Evolutionary conservation across 2,329 filamentous ascomycete species (phyloP).

Genomic region (Alternaria brassicicola): DNA sequence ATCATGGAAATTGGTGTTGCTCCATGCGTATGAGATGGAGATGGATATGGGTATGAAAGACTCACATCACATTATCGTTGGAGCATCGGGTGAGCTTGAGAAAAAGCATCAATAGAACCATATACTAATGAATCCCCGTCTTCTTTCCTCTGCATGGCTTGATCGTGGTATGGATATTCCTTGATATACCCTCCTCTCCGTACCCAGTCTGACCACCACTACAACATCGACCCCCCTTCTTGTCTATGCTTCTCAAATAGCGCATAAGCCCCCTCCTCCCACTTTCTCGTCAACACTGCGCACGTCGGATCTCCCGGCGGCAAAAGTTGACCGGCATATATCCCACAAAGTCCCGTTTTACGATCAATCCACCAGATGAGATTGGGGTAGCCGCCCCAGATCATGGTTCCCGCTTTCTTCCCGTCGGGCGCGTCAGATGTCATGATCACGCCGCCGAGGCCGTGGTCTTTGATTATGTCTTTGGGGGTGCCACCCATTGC

Average conservation of each 20-base stretch:
- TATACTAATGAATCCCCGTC: background rate
- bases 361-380: slow-evolving; percentile 45
- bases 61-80: background rate
- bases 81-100: background rate
- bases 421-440: slow-evolving; percentile 27
- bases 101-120: background rate
- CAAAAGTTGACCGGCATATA: slow-evolving; percentile 39
- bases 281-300: slow-evolving; percentile 21
- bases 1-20: background rate
- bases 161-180: background rate
- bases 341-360: slow-evolving; percentile 36
- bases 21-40: background rate
- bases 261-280: slow-evolving; percentile 21
- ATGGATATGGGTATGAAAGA: background rate
- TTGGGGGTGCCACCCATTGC: slow-evolving; percentile 32
- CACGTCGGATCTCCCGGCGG: slow-evolving; percentile 38
- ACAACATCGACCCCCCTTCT: background rate
- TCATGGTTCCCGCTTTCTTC: slow-evolving; percentile 37
- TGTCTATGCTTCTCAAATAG: background rate
- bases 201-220: background rate
- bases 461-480: slow-evolving; percentile 33
- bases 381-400: slow-evolving; percentile 45
- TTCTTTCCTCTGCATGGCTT: background rate
- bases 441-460: slow-evolving; percentile 40
- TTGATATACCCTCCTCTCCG: background rate